Percentiles rank a stretch among this genome's conserved stretches.
Evolutionary conservation across 139 green algal species (phyloP).

Genomic region (Tetratostichococcus sp.): DNA sequence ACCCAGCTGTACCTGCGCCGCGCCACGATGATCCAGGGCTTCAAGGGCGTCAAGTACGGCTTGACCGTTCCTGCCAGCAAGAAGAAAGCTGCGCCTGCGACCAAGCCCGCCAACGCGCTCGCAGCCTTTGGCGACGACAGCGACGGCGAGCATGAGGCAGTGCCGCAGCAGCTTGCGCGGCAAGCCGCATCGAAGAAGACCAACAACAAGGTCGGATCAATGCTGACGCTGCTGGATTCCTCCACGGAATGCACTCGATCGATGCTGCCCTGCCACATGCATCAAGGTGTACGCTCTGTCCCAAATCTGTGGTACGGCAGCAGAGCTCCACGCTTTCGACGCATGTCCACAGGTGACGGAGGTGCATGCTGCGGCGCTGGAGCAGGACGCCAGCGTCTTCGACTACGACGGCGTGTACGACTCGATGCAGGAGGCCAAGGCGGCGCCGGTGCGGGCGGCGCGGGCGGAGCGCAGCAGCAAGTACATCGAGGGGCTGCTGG

Average conservation of each 20-base stretch:
- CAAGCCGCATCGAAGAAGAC: constrained; percentile 64
- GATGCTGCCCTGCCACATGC: not conserved
- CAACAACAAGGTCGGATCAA: constrained; percentile 44
- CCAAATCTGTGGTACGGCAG: not conserved
- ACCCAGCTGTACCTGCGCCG: not conserved
- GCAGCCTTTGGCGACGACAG: constrained; percentile 6
- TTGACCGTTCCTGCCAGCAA: constrained; percentile 36
- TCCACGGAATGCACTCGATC: not conserved
- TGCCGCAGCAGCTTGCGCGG: constrained; percentile 45
- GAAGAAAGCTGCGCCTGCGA: constrained; percentile 20
- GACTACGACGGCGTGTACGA: constrained; percentile 94
- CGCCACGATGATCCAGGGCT: constrained; percentile 40
- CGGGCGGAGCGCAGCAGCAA: constrained; percentile 36
- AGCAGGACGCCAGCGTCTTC: constrained; percentile 84
- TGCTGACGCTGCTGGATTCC: too few species aligned
- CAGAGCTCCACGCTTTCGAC: not conserved
- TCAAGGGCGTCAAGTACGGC: constrained; percentile 78
- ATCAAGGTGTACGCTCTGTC: too few species aligned
- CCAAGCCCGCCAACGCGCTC: not conserved
- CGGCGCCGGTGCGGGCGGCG: constrained; percentile 53
- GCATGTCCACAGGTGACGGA: constrained; percentile 51
- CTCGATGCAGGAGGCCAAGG: constrained; percentile 66
- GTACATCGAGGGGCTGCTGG: constrained; percentile 73
- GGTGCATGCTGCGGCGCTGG: constrained; percentile 76
- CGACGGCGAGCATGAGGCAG: constrained; percentile 52